Conservation (phyloP, 352 stramenopile genomes). For the Pythium phragmiticola region DNA sequence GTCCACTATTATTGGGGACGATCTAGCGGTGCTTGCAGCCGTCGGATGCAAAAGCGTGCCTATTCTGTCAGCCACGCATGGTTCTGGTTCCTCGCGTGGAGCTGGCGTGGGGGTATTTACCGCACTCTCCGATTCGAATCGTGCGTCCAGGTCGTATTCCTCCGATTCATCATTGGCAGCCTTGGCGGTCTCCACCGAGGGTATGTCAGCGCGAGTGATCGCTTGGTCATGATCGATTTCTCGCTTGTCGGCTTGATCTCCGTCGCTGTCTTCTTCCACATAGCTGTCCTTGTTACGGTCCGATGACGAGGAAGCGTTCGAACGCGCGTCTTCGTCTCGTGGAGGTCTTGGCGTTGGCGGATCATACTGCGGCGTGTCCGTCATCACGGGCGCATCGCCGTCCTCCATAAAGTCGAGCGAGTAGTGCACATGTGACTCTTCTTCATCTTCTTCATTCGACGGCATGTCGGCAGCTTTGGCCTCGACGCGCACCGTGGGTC, state of each 20-base stretch:
- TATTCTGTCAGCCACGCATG: not conserved
- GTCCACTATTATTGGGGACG: not conserved
- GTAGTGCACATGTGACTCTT: conserved; percentile 54
- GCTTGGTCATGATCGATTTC: not conserved
- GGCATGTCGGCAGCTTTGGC: not conserved
- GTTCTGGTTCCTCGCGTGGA: not conserved
- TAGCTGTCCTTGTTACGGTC: conserved; percentile 14
- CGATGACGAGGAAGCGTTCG: not conserved
- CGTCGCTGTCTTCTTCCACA: conserved; percentile 21
- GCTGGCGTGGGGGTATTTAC: not conserved
- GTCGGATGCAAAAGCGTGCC: not conserved
- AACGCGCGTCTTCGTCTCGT: not conserved
- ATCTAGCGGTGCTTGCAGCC: not conserved
- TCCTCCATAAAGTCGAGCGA: conserved; percentile 77
- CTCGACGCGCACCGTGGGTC: not conserved
- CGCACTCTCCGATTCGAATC: conserved; percentile 22
- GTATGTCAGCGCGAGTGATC: not conserved
- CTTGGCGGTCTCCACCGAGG: not conserved
- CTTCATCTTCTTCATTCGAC: not conserved
- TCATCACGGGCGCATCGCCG: conserved; percentile 6
- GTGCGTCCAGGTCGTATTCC: conserved; percentile 9
- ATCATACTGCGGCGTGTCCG: not conserved
- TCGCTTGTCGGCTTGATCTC: not conserved
- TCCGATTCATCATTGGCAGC: not conserved
- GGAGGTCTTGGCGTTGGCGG: not conserved